These are phyloP conservation scores for Diaporthe longicolla DNA, from an alignment of 2,329 filamentous ascomycete genomes.

Conservation along the genomic window DNA sequence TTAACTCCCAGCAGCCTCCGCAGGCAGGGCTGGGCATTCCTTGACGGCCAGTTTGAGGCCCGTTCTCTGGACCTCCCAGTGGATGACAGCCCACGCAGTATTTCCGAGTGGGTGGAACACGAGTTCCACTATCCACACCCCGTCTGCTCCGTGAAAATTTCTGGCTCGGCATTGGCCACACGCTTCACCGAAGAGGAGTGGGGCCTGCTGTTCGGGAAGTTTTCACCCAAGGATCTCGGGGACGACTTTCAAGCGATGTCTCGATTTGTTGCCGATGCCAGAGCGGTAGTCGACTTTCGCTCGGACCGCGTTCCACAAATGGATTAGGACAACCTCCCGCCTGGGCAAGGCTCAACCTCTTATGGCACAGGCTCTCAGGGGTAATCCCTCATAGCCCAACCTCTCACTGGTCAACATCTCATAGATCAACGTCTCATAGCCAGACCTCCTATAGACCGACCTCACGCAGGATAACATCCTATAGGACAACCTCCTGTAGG, in stretches of 20 bases:
- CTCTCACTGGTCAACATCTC: too few species aligned
- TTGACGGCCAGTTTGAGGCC: background rate
- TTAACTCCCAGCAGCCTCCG: background rate
- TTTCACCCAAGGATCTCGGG: background rate
- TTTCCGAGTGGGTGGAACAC: rapidly evolving
- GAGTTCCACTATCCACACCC: background rate
- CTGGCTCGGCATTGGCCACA: background rate
- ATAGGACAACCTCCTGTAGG: too few species aligned
- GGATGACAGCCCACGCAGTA: too few species aligned
- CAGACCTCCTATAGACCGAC: too few species aligned
- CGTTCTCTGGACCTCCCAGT: background rate
- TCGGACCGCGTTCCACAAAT: background rate
- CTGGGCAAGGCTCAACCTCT: too few species aligned
- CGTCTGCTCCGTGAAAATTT: too few species aligned
- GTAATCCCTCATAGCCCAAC: too few species aligned
- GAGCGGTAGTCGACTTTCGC: background rate
- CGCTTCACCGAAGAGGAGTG: background rate
- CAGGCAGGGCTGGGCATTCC: background rate
- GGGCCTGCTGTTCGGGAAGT: background rate
- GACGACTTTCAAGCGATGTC: background rate
- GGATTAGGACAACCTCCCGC: too few species aligned
- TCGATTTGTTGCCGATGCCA: background rate
- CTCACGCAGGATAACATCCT: too few species aligned
- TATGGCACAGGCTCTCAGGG: too few species aligned
- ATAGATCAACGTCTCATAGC: too few species aligned